Evolutionary conservation across 2,329 filamentous ascomycete genomes (phyloP), one percentile per base, ranked within the genome.

Genomic region (Fusarium foetens): DNA sequence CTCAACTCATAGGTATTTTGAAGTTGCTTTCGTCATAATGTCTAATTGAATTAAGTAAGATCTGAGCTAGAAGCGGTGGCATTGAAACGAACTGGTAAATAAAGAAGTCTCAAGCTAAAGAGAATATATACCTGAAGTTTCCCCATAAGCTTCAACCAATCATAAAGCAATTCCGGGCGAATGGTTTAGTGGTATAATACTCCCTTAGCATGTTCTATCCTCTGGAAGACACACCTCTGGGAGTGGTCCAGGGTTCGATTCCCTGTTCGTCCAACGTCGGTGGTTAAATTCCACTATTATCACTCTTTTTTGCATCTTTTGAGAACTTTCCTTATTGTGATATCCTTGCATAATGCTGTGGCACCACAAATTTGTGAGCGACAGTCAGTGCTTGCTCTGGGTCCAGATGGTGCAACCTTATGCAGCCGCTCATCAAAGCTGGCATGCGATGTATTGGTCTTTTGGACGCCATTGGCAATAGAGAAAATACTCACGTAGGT

Each of bases 141-240:
- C 0, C 0, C 0, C 0, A 0, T 0, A 0, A 12, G 0, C 1
- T 1, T 23, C 13, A 65, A 21, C 59, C 59, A 70, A 70, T 70
- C 39, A 66, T 3, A 27, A 43, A 23, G 25, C 39, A 31, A 39
- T 33, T 35, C 27, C 14, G 68, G 69, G 58, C 64, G 69, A 65
- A 43, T 71, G 69, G 69, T 72, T 71, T 72, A 72, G 69, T 71
- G 69, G 69, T 69, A 71, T 71, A 72, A 71, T 72, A 72, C 64
- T 71, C 69, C 64, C 67, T 70, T 70, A 70, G 67, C 66, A 70
- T 54, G 36, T 57, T 58, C 45, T 31, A 21, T 29, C n/a, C 7
- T 38, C 8, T 16, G 39, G n/a, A n/a, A n/a, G 19, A 27, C 17
- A 48, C 8, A n/a, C 19, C 13, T 67, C 43, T 70, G 66, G 64